phyloP scores from a whole-genome alignment of 2,329 filamentous ascomycete species.

The Davidsoniella neocaledoniae region DNA sequence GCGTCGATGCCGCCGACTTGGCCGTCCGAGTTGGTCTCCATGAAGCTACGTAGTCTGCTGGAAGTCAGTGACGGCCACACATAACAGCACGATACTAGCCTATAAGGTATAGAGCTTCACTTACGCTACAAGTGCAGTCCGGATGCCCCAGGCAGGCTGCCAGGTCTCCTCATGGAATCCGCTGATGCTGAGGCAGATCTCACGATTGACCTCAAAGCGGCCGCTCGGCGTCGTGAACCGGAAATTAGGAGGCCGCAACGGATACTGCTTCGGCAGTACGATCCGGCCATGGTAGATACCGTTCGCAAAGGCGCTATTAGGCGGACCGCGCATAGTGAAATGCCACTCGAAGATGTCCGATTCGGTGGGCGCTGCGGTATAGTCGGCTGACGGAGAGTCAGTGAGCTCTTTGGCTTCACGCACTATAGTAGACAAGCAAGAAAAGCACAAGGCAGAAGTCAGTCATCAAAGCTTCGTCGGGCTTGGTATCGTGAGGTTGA shows the following conservation, averaged over 20 bases:
- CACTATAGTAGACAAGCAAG: slow-evolving; percentile 30
- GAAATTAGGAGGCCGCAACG: slow-evolving; percentile 83
- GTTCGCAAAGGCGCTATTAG: slow-evolving; percentile 56
- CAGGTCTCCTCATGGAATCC: slow-evolving; percentile 97
- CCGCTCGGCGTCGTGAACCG: slow-evolving; percentile 85
- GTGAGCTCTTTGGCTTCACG: slow-evolving; percentile 84
- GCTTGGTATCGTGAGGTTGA: background rate
- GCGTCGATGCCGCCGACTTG: slow-evolving; percentile 84
- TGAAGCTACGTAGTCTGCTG: slow-evolving; percentile 57
- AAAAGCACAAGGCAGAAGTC: background rate
- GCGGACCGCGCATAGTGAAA: slow-evolving; percentile 87
- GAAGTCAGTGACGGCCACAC: background rate
- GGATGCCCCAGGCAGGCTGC: slow-evolving; percentile 95
- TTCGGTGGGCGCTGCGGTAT: slow-evolving; percentile 71
- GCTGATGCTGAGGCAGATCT: slow-evolving; percentile 87
- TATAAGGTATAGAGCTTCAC: slow-evolving; percentile 9
- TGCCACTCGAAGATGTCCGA: slow-evolving; percentile 96
- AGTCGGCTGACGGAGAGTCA: slow-evolving; percentile 64
- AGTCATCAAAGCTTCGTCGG: background rate
- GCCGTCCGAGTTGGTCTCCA: slow-evolving; percentile 77
- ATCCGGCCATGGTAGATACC: slow-evolving; percentile 96
- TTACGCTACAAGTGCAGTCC: slow-evolving; percentile 61
- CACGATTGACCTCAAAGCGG: slow-evolving; percentile 87
- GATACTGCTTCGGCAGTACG: slow-evolving; percentile 74
- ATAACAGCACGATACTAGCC: background rate